Percentiles rank a stretch among this genome's conserved stretches.
Evolutionary conservation across 805 yeast species (phyloP).

Genomic region (Lachancea quebecensis): DNA sequence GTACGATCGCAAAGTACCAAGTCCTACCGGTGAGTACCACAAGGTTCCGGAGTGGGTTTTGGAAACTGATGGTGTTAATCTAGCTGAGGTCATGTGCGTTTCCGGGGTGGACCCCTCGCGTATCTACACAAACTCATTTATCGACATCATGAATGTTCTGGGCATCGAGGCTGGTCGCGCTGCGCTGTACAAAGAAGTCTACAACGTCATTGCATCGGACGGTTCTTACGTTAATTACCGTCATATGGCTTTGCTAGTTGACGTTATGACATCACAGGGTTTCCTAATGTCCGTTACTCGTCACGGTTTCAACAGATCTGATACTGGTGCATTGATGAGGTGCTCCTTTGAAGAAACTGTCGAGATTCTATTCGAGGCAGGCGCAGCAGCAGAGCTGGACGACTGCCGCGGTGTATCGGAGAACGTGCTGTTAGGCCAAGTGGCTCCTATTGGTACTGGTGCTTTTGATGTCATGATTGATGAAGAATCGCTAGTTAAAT

Average conservation of each 20-base stretch:
- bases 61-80: conserved; percentile 97
- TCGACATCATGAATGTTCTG: conserved; percentile 86
- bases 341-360: conserved; percentile 99
- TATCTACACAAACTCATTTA: conserved; percentile 93
- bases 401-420: conserved; percentile 98
- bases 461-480: conserved; percentile 93
- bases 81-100: conserved; percentile 89
- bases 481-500: conserved; percentile 67
- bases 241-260: conserved; percentile 95
- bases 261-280: conserved; percentile 98
- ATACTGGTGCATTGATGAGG: conserved; percentile 98
- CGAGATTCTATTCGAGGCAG: conserved; percentile 94
- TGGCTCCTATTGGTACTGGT: conserved; percentile 99
- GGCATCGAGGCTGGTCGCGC: conserved; percentile 99
- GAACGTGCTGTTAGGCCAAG: conserved; percentile 93
- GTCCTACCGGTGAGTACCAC: conserved; percentile 75
- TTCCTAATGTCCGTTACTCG: conserved; percentile 98
- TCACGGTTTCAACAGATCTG: conserved; percentile 98
- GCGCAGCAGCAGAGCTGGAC: conserved; percentile 95
- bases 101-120: conserved; percentile 90
- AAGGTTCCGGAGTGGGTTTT: conserved; percentile 96
- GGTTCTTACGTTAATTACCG: conserved; percentile 99
- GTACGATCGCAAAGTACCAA: conserved; percentile 65
- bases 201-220: conserved; percentile 97
- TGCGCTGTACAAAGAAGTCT: conserved; percentile 87